These are phyloP conservation scores for Lupinus albus DNA, from an alignment of 306 rosid genomes.

Conservation along the genomic window DNA sequence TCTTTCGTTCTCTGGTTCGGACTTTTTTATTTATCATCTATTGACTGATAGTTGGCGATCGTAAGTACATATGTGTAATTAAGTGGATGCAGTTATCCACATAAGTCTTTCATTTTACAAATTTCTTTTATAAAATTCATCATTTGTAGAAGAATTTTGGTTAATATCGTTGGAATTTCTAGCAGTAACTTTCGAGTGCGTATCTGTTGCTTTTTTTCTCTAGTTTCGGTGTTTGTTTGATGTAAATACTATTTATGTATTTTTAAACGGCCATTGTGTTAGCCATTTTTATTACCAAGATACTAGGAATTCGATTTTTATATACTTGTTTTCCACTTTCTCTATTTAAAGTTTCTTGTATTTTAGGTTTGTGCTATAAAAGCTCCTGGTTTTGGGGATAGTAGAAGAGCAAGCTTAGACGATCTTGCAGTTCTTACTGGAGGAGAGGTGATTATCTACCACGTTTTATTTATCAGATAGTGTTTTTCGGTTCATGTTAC, in stretches of 20 bases:
- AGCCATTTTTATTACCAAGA: constrained; percentile 5
- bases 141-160: background rate
- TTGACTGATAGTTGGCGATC: constrained; percentile 7
- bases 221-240: constrained; percentile 18
- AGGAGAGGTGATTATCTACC: constrained; percentile 71
- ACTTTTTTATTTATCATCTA: background rate
- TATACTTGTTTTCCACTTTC: constrained; percentile 35
- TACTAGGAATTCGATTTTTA: constrained; percentile 25
- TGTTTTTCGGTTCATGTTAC: background rate
- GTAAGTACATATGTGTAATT: background rate
- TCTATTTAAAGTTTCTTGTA: constrained; percentile 37
- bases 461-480: constrained; percentile 25
- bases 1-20: background rate
- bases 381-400: constrained; percentile 99
- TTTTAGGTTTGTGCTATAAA: constrained; percentile 91
- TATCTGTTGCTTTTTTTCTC: constrained; percentile 13
- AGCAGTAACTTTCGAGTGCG: constrained; percentile 7
- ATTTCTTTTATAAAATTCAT: background rate
- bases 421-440: constrained; percentile 90
- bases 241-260: constrained; percentile 11
- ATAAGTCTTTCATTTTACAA: background rate
- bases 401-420: constrained; percentile 74
- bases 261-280: constrained; percentile 2
- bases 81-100: constrained; percentile 14
- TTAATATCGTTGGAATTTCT: background rate